Percentiles rank a stretch among this genome's conserved stretches.
These are phyloP conservation scores for Austroboletus eburneus DNA, from an alignment of 768 basidiomycete genomes.

Conservation along the genomic window DNA sequence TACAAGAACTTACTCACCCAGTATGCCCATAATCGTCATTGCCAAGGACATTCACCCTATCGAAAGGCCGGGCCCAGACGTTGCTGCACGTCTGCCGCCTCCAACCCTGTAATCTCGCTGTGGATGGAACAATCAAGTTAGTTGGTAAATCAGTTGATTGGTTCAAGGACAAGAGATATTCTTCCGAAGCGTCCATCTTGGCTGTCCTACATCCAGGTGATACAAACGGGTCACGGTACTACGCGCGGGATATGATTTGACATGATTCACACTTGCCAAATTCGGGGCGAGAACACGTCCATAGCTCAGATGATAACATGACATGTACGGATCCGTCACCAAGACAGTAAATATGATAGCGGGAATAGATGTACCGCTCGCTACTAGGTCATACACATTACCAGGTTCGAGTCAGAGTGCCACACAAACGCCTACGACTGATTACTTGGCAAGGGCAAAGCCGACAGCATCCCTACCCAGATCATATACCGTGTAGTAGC, in stretches of 20 bases:
- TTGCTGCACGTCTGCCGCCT: constrained; percentile 21
- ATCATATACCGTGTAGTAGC: constrained; percentile 90
- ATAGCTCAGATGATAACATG: too few species aligned
- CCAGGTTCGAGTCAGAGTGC: not conserved
- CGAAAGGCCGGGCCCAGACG: constrained; percentile 36
- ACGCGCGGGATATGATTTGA: too few species aligned
- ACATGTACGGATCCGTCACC: not conserved
- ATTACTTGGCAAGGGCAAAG: constrained; percentile 55
- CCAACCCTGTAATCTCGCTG: constrained; percentile 22
- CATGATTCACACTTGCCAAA: too few species aligned
- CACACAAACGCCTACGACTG: not conserved
- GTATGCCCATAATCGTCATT: constrained; percentile 57
- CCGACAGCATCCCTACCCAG: constrained; percentile 76
- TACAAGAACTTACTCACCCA: constrained; percentile 44
- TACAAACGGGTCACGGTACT: not conserved
- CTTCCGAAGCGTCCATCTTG: constrained; percentile 15
- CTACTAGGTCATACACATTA: constrained; percentile 13
- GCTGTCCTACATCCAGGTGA: not conserved
- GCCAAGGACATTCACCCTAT: constrained; percentile 75
- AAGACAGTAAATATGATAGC: not conserved
- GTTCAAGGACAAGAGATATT: constrained; percentile 1
- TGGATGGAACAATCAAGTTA: constrained; percentile 14
- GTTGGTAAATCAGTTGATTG: constrained; percentile 2
- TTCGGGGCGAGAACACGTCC: too few species aligned
- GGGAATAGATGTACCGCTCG: not conserved